Conservation (phyloP, 176 grass and related monocot species). For the Dactylis glomerata region DNA sequence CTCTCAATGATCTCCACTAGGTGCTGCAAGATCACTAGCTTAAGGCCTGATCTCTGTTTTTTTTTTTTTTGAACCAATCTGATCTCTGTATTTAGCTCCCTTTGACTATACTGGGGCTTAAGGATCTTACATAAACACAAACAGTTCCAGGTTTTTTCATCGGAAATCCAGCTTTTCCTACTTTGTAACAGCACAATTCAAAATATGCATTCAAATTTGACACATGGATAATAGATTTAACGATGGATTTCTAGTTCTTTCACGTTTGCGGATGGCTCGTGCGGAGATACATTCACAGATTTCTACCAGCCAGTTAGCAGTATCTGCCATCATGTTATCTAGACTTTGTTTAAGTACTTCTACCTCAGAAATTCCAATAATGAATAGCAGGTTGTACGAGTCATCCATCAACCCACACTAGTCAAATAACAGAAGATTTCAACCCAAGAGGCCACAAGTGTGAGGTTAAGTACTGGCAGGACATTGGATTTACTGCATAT, state of each 20-base stretch:
- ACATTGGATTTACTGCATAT: not conserved
- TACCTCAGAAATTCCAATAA: not conserved
- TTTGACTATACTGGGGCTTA: not conserved
- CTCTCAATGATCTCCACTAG: not conserved
- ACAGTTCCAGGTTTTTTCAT: not conserved
- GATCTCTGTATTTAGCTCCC: not conserved
- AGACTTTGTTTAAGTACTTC: not conserved
- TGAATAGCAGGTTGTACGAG: not conserved
- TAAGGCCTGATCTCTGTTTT: not conserved
- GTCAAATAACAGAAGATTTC: conserved; percentile 3
- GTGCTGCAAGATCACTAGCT: not conserved
- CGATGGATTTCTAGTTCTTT: not conserved
- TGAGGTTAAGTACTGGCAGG: not conserved
- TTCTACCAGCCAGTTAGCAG: not conserved
- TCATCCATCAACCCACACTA: not conserved
- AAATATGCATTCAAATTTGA: not conserved
- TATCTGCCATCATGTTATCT: not conserved
- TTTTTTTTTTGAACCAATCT: too few species aligned
- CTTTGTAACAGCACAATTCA: not conserved
- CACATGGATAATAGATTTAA: not conserved
- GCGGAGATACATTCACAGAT: not conserved
- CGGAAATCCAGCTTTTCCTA: not conserved
- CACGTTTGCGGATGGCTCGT: not conserved
- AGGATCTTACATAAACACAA: not conserved
- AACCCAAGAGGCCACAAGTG: not conserved